Percentiles rank a stretch among this genome's conserved stretches.
Conservation (phyloP, 441 rosid genomes). For the Geranium incanum region DNA sequence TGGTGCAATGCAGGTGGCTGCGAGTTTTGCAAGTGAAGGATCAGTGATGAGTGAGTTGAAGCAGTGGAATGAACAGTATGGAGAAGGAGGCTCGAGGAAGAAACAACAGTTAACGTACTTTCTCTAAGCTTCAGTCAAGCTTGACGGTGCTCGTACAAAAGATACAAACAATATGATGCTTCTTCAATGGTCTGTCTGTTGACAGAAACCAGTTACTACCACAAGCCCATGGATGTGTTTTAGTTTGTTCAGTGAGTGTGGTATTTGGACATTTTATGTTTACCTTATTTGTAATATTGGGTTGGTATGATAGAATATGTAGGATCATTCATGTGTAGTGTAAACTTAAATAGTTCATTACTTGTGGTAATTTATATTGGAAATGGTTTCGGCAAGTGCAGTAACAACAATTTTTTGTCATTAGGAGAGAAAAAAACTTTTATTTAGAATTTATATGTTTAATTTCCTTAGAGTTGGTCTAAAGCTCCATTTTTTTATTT, state of each 20-base stretch:
- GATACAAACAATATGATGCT: background rate
- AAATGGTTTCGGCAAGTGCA: too few species aligned
- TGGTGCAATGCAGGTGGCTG: constrained; percentile 57
- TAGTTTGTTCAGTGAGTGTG: background rate
- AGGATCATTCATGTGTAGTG: background rate
- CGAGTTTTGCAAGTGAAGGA: constrained; percentile 83
- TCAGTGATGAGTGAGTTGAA: constrained; percentile 75
- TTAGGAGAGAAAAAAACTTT: too few species aligned
- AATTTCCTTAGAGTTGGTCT: too few species aligned
- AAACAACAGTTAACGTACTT: constrained; percentile 86
- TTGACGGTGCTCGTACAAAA: background rate
- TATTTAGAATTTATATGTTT: too few species aligned
- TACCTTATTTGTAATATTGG: background rate
- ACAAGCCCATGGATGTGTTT: background rate
- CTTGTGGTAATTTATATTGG: background rate
- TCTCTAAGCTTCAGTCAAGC: constrained; percentile 34
- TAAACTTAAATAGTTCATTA: background rate
- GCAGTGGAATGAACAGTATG: constrained; percentile 88
- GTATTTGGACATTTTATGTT: background rate
- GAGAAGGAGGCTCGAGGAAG: constrained; percentile 97
- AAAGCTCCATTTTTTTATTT: too few species aligned
- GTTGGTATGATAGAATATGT: background rate
- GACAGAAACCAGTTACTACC: background rate
- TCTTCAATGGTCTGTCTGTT: background rate
- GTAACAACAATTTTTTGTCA: too few species aligned